Evolutionary conservation across 495 filamentous ascomycete genomes (phyloP).

Genomic region (Lophiotrema nucula): DNA sequence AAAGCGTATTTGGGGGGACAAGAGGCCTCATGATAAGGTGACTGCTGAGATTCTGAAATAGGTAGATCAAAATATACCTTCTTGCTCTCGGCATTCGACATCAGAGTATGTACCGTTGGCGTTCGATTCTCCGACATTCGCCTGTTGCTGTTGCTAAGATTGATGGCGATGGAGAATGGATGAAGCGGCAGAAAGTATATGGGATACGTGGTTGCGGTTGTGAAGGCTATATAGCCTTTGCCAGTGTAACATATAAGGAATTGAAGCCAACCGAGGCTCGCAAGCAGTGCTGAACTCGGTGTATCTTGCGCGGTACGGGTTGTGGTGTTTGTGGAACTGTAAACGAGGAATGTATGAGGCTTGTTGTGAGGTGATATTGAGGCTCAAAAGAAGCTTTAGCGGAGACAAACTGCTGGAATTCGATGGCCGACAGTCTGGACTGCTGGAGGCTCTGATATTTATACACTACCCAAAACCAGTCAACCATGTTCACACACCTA

Average conservation of each 20-base stretch:
- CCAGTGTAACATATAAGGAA: conserved; percentile 8
- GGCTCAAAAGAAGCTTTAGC: conserved; percentile 9
- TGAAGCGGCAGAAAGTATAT: conserved; percentile 33
- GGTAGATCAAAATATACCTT: too few species aligned
- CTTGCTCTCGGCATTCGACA: neutral
- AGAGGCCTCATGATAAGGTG: too few species aligned
- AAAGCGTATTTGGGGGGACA: too few species aligned
- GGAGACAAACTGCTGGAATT: neutral
- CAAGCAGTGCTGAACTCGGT: conserved; percentile 3
- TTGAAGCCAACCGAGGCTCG: neutral
- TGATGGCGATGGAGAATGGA: conserved; percentile 31
- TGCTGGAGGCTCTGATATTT: conserved; percentile 8
- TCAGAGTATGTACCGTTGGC: conserved; percentile 18
- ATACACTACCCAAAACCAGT: conserved; percentile 7
- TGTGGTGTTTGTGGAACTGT: too few species aligned
- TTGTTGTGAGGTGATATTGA: neutral
- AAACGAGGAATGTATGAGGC: neutral
- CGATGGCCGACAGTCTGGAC: neutral
- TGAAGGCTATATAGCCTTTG: conserved; percentile 5
- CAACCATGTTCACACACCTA: conserved; percentile 9
- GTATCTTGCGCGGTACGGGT: neutral
- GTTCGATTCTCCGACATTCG: neutral
- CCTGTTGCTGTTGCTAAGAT: conserved; percentile 5
- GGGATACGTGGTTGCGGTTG: conserved; percentile 27
- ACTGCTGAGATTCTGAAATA: too few species aligned